Base-by-base conservation (phyloP, 495 filamentous ascomycete species). In the Penicillium longicatenatum region DNA sequence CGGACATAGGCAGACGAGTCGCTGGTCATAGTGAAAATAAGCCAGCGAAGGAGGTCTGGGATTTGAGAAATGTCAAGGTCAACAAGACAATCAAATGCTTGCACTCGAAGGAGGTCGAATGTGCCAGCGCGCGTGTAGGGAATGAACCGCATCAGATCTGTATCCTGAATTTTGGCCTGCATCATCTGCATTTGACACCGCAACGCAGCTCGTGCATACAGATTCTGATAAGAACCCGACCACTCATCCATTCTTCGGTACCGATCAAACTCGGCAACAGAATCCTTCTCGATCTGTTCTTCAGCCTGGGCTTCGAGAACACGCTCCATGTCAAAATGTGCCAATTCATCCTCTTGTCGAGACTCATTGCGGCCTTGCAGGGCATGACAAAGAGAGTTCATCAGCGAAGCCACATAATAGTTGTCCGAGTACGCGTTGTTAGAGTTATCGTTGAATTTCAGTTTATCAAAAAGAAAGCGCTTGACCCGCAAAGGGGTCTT, bases 211-310 rank as follows among this genome's bases (percentile, higher is more conserved):
- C 82, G 81, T 1, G 95, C 91, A 69, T 92, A 92, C 53, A 96
- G 80, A 60, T 98, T 99, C 54, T 97, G 91, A 70, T 88, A 96
- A 0, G 92, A 95, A 33, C 87, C 84, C 0, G 89, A 89, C 87
- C 92, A 98, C 72, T 97, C 92, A 64, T 99, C 94, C 81, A 95
- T 91, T 44, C 93, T 85, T 47, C 92, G 84, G 65, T 93, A 90
- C 50, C 95, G 84, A 55, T 97, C 90, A 45, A 99, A 90, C 68
- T 96, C 92, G 37, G 89, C 86, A 16, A 96, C 70, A 2, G 89
- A 89, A 44, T 84, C 81, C 42, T 83, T 82, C 55, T 89, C 83
- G 41, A 94, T 87, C 29, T 79, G 70, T n/a, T 80, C 75, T 56
- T 85, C 80, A 19, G 85, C 84, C 22, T 79, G 76, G n/a, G 84